Base-by-base conservation (phyloP, 441 rosid genomes). In the Croton laevigatus region DNA sequence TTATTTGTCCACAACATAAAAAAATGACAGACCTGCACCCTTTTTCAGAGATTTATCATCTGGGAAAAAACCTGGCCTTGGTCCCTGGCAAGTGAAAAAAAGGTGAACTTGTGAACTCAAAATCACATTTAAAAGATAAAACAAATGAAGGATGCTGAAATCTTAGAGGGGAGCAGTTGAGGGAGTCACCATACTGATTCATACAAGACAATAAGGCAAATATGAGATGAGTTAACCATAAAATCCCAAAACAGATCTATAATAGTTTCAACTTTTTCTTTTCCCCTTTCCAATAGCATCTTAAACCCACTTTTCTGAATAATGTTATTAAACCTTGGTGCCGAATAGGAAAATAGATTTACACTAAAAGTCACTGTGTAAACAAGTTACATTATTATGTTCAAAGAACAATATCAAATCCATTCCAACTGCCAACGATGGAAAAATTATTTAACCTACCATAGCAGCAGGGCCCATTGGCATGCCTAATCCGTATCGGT, bases 401-500 rank as follows among this genome's bases (percentile, higher is more conserved):
- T 42, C 52, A 22, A 58, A 61, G 6, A 23, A 65, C 69, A 16
- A 53, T 40, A 32, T 11, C 59, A 42, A 61, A 40, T 64, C n/a
- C 32, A 72, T 57, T 66, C 23, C 6, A 19, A 46, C 58, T 10
- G 37, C 51, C 10, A 67, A 48, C 44, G 53, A 36, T 20, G 46
- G 69, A 40, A 67, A 52, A 65, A 63, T 38, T 52, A 64, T 16
- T 72, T 44, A 16, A 73, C 91, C 72, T 87, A 95, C 99, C 99
- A 95, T 83, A 23, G 89, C 72, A 68, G 91, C 83, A 74, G 89
- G 95, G 70, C 87, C 88, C 89, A 95, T 87, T 27, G 97, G 88
- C 87, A 95, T 79, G 62, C 85, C 85, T 79, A 93, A 84, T 71
- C 97, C 95, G 65, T 87, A 93, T 5, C 97, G 89, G 75, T 95